phyloP scores from a whole-genome alignment of 495 filamentous ascomycete species.

The Pyronema domesticum region DNA sequence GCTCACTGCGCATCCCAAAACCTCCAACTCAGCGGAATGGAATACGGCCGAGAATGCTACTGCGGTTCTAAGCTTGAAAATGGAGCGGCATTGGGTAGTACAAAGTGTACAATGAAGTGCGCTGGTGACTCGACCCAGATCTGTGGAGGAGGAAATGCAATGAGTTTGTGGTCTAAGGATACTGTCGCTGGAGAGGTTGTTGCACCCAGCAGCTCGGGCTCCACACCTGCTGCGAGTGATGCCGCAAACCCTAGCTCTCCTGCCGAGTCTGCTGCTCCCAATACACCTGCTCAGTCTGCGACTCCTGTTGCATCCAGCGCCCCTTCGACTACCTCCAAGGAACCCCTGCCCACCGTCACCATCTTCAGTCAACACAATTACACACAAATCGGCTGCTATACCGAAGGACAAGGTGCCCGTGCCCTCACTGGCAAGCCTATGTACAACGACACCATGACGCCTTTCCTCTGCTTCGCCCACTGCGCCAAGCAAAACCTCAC shows the following conservation, averaged over 20 bases:
- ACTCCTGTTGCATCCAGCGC: too few relatives aligned
- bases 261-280: not conserved
- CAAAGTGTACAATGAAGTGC: slow-evolving; percentile 37
- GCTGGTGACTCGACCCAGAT: slow-evolving; percentile 35
- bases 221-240: not conserved
- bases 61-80: slow-evolving; percentile 35
- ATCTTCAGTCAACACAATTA: slow-evolving; percentile 19
- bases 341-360: too few relatives aligned
- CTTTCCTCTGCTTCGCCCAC: slow-evolving; percentile 3
- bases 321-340: too few relatives aligned
- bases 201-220: slow-evolving; percentile 6
- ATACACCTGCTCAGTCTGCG: too few relatives aligned
- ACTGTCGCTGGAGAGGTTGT: too few relatives aligned
- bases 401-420: slow-evolving; percentile 38
- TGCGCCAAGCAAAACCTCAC: slow-evolving; percentile 2
- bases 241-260: not conserved
- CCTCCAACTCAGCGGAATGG: slow-evolving; percentile 43
- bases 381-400: slow-evolving; percentile 44
- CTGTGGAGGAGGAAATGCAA: slow-evolving; percentile 37
- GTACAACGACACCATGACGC: slow-evolving; percentile 9
- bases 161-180: slow-evolving; percentile 31
- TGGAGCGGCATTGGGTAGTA: slow-evolving; percentile 15
- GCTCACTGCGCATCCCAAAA: slow-evolving; percentile 24
- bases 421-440: slow-evolving; percentile 24
- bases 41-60: slow-evolving; percentile 57